Evolutionary conservation across 1,284 basidiomycete species (phyloP).

Genomic region (Naganishia sp.): DNA sequence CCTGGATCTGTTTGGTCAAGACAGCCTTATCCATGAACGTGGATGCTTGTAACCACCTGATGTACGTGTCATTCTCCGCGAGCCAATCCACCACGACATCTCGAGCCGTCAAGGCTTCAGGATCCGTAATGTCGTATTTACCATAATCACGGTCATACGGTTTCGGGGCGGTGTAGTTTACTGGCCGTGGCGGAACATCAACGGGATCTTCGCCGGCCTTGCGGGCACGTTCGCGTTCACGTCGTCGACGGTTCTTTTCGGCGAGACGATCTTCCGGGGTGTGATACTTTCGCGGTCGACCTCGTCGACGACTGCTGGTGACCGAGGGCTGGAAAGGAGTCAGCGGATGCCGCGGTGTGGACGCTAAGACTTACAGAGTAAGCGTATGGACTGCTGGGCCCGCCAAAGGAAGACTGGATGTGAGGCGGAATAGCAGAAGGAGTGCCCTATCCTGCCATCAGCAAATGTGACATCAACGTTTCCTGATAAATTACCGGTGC

Average conservation of each 20-base stretch:
- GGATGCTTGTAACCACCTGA: slow-evolving; percentile 23
- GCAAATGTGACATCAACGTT: too few species aligned
- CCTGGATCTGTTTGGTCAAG: slow-evolving; percentile 25
- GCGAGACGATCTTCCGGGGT: slow-evolving; percentile 23
- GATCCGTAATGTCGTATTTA: slow-evolving; percentile 24
- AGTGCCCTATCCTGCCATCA: not conserved
- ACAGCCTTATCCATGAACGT: slow-evolving; percentile 29
- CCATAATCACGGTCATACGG: slow-evolving; percentile 26
- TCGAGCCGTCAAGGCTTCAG: slow-evolving; percentile 18
- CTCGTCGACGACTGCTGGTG: slow-evolving; percentile 16
- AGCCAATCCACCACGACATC: slow-evolving; percentile 26
- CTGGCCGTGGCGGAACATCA: slow-evolving; percentile 16
- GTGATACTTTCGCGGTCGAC: slow-evolving; percentile 18
- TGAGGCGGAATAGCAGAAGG: slow-evolving; percentile 21
- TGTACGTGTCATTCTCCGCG: slow-evolving; percentile 24
- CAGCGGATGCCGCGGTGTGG: not conserved
- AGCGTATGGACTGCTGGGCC: slow-evolving; percentile 15
- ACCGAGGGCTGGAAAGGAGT: not conserved
- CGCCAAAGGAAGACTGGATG: slow-evolving; percentile 16
- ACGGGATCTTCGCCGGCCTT: slow-evolving; percentile 28
- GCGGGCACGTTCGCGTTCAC: slow-evolving; percentile 26
- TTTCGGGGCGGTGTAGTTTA: slow-evolving; percentile 24
- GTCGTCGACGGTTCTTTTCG: slow-evolving; percentile 25
- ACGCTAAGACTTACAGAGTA: slow-evolving; percentile 2
- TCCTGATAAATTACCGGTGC: not conserved